Conservation (phyloP, 2,329 filamentous ascomycete species). For the Chaetomium strumarium region DNA sequence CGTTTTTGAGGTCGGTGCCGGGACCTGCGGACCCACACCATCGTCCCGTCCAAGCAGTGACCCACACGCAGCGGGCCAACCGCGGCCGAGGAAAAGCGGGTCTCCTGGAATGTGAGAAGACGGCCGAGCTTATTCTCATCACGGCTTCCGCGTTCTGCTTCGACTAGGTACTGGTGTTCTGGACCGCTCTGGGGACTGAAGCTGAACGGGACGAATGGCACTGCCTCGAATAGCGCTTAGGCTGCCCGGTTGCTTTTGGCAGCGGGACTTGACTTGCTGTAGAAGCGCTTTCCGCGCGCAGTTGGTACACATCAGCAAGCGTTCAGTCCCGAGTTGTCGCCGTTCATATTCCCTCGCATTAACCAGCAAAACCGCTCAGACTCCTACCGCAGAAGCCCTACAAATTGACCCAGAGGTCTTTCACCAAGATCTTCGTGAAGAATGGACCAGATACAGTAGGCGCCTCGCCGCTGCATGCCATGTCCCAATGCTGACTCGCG, state of each 20-base stretch:
- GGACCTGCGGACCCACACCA: slow-evolving; percentile 13
- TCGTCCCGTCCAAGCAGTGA: slow-evolving; percentile 15
- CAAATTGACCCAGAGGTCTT: not conserved
- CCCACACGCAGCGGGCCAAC: no score
- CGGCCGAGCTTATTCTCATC: not conserved
- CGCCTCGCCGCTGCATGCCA: slow-evolving; percentile 30
- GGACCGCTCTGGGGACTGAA: not conserved
- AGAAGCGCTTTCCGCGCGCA: not conserved
- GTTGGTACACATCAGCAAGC: not conserved
- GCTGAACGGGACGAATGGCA: slow-evolving; percentile 17
- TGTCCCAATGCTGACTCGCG: slow-evolving; percentile 5
- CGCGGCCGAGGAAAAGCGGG: slow-evolving; percentile 12
- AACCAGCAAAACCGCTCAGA: not conserved
- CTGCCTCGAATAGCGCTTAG: slow-evolving; percentile 16
- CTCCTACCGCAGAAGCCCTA: not conserved
- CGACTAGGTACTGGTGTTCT: not conserved
- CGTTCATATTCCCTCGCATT: no score
- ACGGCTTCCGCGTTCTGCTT: not conserved
- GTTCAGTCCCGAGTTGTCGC: no score
- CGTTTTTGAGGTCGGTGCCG: slow-evolving; percentile 26
- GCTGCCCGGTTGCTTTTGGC: slow-evolving; percentile 14
- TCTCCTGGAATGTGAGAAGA: no score
- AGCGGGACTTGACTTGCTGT: not conserved
- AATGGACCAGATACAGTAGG: slow-evolving; percentile 39
- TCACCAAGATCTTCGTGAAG: slow-evolving; percentile 20